These are phyloP conservation scores for Coemansia sp. DNA, from an alignment of 192 early-diverging fungal species.

Conservation along the genomic window DNA sequence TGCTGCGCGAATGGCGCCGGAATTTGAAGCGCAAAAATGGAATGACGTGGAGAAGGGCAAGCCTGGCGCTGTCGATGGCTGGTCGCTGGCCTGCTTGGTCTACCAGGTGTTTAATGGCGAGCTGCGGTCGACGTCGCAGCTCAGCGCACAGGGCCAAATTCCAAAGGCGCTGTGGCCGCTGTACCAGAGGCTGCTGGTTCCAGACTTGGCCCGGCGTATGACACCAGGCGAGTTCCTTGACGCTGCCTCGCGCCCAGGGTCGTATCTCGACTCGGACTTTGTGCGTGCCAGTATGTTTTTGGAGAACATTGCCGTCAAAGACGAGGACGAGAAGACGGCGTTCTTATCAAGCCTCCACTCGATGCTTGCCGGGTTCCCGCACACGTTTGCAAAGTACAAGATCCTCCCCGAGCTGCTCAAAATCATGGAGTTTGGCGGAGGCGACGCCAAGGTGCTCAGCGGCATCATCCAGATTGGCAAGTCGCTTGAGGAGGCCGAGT, in stretches of 20 bases:
- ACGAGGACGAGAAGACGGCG: constrained; percentile 77
- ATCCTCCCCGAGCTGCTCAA: constrained; percentile 89
- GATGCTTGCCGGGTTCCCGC: constrained; percentile 72
- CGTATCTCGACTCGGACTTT: constrained; percentile 82
- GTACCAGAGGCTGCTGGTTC: constrained; percentile 60
- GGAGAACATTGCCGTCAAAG: constrained; percentile 92
- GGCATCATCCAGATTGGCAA: constrained; percentile 85
- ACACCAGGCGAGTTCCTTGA: constrained; percentile 70
- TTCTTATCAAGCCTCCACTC: constrained; percentile 78
- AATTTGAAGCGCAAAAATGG: constrained; percentile 34
- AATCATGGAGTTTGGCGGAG: constrained; percentile 74
- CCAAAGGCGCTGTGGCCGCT: constrained; percentile 56
- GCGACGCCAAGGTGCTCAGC: constrained; percentile 66
- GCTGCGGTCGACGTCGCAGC: constrained; percentile 51
- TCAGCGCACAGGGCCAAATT: constrained; percentile 54
- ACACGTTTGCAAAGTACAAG: constrained; percentile 85
- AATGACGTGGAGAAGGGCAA: constrained; percentile 7
- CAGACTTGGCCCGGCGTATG: constrained; percentile 61
- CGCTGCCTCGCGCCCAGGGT: constrained; percentile 53
- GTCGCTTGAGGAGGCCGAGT: constrained; percentile 68
- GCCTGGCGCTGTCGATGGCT: constrained; percentile 68
- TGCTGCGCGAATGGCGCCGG: constrained; percentile 33
- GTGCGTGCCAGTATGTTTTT: constrained; percentile 78
- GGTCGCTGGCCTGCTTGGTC: constrained; percentile 78
- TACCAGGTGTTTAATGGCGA: constrained; percentile 75